phyloP scores from a whole-genome alignment of 2,329 filamentous ascomycete species.

The Harringtonia lauricola region DNA sequence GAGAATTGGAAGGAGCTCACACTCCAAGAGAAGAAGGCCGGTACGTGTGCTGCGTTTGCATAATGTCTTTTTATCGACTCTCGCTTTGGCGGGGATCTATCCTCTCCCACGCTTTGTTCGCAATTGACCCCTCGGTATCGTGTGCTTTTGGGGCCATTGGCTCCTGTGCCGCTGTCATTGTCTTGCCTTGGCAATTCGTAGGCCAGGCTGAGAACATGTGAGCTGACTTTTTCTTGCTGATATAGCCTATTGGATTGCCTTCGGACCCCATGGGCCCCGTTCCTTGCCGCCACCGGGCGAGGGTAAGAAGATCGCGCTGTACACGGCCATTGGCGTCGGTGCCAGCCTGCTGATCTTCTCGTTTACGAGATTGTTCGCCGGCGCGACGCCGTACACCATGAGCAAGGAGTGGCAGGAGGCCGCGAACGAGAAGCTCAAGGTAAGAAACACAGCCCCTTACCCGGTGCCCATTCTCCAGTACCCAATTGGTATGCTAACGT shows the following conservation, averaged over 20 bases:
- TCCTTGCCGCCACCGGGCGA: constrained; percentile 75
- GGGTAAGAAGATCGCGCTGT: constrained; percentile 64
- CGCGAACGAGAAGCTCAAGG: constrained; percentile 87
- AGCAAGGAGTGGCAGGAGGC: constrained; percentile 95
- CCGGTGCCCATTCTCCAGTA: not conserved
- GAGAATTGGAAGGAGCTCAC: constrained; percentile 92
- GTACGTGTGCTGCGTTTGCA: constrained; percentile 47
- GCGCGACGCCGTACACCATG: constrained; percentile 73
- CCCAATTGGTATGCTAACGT: constrained; percentile 5
- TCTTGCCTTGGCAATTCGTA: too few relatives aligned
- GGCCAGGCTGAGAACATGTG: too few relatives aligned
- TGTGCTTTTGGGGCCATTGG: not conserved
- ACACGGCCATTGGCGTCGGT: constrained; percentile 57
- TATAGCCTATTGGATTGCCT: constrained; percentile 97
- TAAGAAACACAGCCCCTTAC: too few relatives aligned
- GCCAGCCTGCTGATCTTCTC: constrained; percentile 63
- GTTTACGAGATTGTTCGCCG: constrained; percentile 59
- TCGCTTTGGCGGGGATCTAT: too few relatives aligned
- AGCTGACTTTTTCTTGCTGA: not conserved
- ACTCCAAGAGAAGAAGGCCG: constrained; percentile 95
- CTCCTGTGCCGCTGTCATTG: too few relatives aligned
- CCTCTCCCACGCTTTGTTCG: too few relatives aligned
- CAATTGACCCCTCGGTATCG: not conserved
- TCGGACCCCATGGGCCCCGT: constrained; percentile 91
- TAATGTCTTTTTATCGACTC: not conserved